Evolutionary conservation across 345 rosid genomes (phyloP).

Genomic region (Angophora floribunda): DNA sequence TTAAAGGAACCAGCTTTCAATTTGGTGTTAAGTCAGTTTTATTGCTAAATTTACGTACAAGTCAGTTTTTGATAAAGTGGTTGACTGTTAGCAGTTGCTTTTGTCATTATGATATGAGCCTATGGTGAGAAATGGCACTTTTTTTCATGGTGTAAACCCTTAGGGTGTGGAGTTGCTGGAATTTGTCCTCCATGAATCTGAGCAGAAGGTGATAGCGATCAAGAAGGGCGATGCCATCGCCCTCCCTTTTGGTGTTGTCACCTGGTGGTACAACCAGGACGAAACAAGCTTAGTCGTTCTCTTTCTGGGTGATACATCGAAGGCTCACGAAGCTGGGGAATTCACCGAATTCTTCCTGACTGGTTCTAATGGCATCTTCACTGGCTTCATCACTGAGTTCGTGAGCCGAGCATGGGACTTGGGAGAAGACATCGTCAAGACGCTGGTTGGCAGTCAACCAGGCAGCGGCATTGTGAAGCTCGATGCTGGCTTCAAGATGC

Average conservation of each 20-base stretch:
- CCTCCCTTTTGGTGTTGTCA: conserved; percentile 75
- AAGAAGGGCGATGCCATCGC: conserved; percentile 88
- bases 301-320: conserved; percentile 75
- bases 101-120: neutral
- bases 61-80: neutral
- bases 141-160: neutral
- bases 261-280: conserved; percentile 89
- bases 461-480: conserved; percentile 67
- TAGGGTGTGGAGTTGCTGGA: conserved; percentile 80
- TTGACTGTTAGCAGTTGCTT: neutral
- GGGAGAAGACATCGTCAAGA: conserved; percentile 31
- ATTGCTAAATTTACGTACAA: neutral
- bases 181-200: conserved; percentile 80
- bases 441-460: conserved; percentile 43
- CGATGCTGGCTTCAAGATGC: conserved; percentile 40
- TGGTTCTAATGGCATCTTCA: conserved; percentile 70
- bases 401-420: conserved; percentile 69
- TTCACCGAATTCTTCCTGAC: conserved; percentile 75
- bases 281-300: conserved; percentile 70
- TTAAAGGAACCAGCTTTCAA: too few species aligned
- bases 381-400: conserved; percentile 70
- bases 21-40: neutral
- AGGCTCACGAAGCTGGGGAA: conserved; percentile 61
- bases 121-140: neutral
- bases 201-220: conserved; percentile 66